A percentile compares a stretch with the other conserved stretches of the same genome.
These are phyloP conservation scores for Cordyceps tenuipes DNA, from an alignment of 2,329 filamentous ascomycete species.

Conservation along the genomic window DNA sequence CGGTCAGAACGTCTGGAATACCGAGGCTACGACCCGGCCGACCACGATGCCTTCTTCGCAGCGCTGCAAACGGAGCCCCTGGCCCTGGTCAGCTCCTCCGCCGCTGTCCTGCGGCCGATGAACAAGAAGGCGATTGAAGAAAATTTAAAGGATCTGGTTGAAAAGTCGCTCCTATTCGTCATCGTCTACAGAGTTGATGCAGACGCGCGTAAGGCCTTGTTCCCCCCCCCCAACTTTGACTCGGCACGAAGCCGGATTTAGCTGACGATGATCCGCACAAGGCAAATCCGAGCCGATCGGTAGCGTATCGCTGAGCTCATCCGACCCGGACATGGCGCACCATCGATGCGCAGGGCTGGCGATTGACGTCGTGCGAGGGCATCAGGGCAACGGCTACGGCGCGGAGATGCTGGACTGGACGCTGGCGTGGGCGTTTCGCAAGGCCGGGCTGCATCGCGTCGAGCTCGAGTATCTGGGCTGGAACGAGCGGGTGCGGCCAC, in stretches of 20 bases:
- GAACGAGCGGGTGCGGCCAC: slow-evolving; percentile 29
- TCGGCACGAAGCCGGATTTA: neutral
- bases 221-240: neutral
- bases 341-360: slow-evolving; percentile 19
- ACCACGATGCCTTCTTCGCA: neutral
- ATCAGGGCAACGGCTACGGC: slow-evolving; percentile 34
- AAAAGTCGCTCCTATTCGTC: neutral
- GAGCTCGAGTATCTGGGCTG: slow-evolving; percentile 30
- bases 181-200: neutral
- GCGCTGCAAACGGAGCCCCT: neutral
- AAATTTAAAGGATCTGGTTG: neutral
- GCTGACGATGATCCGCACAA: neutral
- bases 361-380: slow-evolving; percentile 24
- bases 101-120: neutral
- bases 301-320: neutral
- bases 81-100: neutral
- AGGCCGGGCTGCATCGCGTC: slow-evolving; percentile 33
- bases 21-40: neutral
- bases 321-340: neutral
- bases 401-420: slow-evolving; percentile 35
- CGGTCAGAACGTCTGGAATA: neutral
- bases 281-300: neutral
- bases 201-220: neutral
- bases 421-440: slow-evolving; percentile 33
- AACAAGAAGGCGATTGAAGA: neutral